phyloP scores from a whole-genome alignment of 345 rosid genomes.

The Heritiera littoralis region DNA sequence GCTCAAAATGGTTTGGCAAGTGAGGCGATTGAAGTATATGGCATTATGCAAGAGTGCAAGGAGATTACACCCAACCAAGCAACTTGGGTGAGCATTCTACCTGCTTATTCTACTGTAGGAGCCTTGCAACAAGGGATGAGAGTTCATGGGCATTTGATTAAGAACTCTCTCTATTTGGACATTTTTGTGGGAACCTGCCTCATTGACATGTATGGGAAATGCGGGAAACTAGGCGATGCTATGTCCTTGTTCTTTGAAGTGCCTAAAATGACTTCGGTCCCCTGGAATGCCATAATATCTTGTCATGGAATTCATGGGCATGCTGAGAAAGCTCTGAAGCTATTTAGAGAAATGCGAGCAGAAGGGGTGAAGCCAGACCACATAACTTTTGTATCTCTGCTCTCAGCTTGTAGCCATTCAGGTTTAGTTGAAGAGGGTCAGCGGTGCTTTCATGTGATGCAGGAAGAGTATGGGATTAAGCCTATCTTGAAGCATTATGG shows the following conservation, averaged over 20 bases:
- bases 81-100: slow-evolving; percentile 61
- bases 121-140: slow-evolving; percentile 60
- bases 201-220: slow-evolving; percentile 61
- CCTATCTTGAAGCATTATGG: slow-evolving; percentile 62
- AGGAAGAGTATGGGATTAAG: slow-evolving; percentile 39
- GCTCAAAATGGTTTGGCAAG: slow-evolving; percentile 64
- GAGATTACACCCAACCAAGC: slow-evolving; percentile 50
- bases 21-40: slow-evolving; percentile 52
- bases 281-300: slow-evolving; percentile 64
- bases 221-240: slow-evolving; percentile 56
- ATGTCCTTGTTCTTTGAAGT: slow-evolving; percentile 44
- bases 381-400: slow-evolving; percentile 53
- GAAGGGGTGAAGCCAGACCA: slow-evolving; percentile 57
- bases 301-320: slow-evolving; percentile 55
- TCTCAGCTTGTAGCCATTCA: slow-evolving; percentile 68
- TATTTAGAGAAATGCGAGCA: slow-evolving; percentile 51
- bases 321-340: slow-evolving; percentile 46
- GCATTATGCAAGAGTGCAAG: slow-evolving; percentile 39
- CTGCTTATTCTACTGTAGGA: slow-evolving; percentile 56
- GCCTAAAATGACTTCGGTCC: slow-evolving; percentile 44
- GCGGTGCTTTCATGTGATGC: slow-evolving; percentile 54
- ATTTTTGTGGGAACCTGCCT: slow-evolving; percentile 57
- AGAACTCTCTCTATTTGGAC: slow-evolving; percentile 39
- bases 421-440: slow-evolving; percentile 54
- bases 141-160: slow-evolving; percentile 46